These are phyloP conservation scores for Sophora flavescens DNA, from an alignment of 306 rosid species.

Conservation along the genomic window DNA sequence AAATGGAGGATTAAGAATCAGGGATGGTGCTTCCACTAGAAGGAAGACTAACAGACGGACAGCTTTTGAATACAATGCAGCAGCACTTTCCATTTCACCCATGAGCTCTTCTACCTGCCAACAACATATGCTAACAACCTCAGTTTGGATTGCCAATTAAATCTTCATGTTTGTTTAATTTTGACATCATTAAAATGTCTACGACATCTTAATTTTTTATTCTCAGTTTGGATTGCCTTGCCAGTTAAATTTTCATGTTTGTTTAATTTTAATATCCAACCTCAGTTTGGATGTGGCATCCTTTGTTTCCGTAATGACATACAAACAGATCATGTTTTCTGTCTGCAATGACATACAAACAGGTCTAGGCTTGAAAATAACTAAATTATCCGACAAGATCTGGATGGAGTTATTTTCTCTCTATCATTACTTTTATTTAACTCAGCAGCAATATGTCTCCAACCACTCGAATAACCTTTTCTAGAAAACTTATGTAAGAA, in stretches of 20 bases:
- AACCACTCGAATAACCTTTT: no score
- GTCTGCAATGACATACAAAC: background rate
- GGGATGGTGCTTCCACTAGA: slow-evolving; percentile 90
- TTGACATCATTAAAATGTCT: slow-evolving; percentile 22
- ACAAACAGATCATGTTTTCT: background rate
- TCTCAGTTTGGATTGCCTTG: background rate
- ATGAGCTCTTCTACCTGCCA: slow-evolving; percentile 95
- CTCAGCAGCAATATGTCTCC: background rate
- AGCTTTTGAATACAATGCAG: slow-evolving; percentile 78
- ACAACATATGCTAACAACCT: slow-evolving; percentile 25
- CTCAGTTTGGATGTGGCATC: background rate
- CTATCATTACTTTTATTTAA: background rate
- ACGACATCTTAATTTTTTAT: slow-evolving; percentile 9
- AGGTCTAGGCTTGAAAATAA: background rate
- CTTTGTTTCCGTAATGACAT: background rate
- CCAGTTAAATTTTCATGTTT: no score
- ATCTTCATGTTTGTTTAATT: slow-evolving; percentile 8
- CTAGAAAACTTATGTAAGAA: slow-evolving; percentile 9
- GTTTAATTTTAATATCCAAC: no score
- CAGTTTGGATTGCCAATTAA: slow-evolving; percentile 26
- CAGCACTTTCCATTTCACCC: slow-evolving; percentile 85
- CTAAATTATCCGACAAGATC: background rate
- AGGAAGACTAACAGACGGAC: slow-evolving; percentile 77
- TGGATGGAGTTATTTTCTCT: background rate
- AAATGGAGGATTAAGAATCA: slow-evolving; percentile 91